Evolutionary conservation across 768 basidiomycete species (phyloP), one percentile per base, ranked within the genome.

Genomic region (Suillus paluster): DNA sequence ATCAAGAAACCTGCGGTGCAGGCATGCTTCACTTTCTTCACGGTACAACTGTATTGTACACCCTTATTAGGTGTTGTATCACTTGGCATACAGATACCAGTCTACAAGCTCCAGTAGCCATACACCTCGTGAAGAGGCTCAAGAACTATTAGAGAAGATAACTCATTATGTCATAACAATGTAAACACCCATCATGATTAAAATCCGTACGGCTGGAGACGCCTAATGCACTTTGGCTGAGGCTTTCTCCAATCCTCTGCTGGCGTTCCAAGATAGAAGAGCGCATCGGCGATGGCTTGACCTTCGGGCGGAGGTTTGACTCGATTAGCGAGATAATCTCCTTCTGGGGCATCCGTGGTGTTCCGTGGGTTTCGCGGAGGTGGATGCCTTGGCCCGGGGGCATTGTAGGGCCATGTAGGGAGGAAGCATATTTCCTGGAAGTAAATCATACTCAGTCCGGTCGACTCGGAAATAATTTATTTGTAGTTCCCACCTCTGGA

Each of bases 341-440:
- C 8, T 25, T 62, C 19, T 3, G 58, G 27, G 1, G 15, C 4
- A n/a, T 19, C 14, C 17, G 19, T 27, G 23, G 27, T 15, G 15
- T 33, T 25, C n/a, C 5, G 36, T 36, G 38, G 17, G 38, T 46
- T 12, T 3, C 21, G 19, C 11, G 60, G 55, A 46, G 23, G 30
- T 56, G 12, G 38, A 17, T 11, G 17, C 10, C 3, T 30, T 30
- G 1, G 25, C 25, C 41, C 15, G 45, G 52, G 69, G 61, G 1
- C 59, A 59, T 36, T 54, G 0, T 56, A 0, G 14, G 67, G 64
- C 68, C 68, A 73, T 1, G 68, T 74, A 45, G 72, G 69, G 19
- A 74, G 52, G 36, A 67, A 73, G 39, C 73, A 73, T 36, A 67
- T 66, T 39, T 72, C 71, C 73, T 73, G 10, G 19, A 5, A 23